Conservation (phyloP, 495 filamentous ascomycete genomes). For the Aspergillus sclerotioniger region DNA sequence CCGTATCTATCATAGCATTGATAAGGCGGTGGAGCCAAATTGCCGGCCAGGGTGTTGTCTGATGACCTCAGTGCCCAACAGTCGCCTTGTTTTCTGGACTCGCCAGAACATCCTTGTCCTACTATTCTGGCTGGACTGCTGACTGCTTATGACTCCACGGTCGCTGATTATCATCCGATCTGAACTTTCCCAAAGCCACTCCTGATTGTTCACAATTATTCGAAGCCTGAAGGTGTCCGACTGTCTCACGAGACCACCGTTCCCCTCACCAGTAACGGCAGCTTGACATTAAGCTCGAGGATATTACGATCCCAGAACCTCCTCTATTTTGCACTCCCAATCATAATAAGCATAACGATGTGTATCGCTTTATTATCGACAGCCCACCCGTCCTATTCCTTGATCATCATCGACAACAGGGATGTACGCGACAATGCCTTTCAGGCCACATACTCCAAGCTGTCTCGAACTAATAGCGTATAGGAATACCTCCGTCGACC, state of each 20-base stretch:
- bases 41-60: conserved; percentile 9
- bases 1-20: not conserved
- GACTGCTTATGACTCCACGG: not conserved
- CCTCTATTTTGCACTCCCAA: not conserved
- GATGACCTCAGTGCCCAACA: conserved; percentile 11
- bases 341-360: conserved; percentile 50
- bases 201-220: not conserved
- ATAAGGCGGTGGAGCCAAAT: conserved; percentile 2
- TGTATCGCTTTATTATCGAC: conserved; percentile 92
- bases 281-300: not conserved
- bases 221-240: not conserved
- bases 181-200: not conserved
- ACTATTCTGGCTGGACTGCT: not conserved
- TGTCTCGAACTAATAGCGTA: conserved; percentile 16
- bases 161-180: not conserved
- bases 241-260: not conserved
- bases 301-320: not conserved
- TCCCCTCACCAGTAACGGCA: not conserved
- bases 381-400: conserved; percentile 81
- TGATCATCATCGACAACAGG: conserved; percentile 89
- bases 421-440: conserved; percentile 57
- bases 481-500: conserved; percentile 87
- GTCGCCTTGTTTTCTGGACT: not conserved
- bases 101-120: not conserved
- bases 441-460: not conserved